Evolutionary conservation across 331 rosid species (phyloP).

Genomic region (Cydonia oblonga): DNA sequence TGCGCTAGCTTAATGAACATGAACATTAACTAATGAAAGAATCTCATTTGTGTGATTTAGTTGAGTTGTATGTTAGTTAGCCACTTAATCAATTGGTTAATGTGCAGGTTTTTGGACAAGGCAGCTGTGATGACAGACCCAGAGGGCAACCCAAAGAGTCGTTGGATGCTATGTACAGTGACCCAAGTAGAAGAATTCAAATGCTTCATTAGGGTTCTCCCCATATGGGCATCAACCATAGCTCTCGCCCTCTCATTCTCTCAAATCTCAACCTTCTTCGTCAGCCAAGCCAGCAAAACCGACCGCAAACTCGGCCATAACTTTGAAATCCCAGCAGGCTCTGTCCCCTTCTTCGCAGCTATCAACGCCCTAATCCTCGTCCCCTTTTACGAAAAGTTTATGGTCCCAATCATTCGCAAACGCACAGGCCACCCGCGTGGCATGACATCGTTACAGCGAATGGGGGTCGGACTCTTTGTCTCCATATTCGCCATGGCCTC

Average conservation of each 20-base stretch:
- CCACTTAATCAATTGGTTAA: neutral
- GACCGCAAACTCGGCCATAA: constrained; percentile 23
- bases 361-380: constrained; percentile 34
- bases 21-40: neutral
- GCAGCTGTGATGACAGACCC: constrained; percentile 29
- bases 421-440: constrained; percentile 39
- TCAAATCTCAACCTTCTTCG: constrained; percentile 40
- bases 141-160: constrained; percentile 9
- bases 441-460: constrained; percentile 39
- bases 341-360: constrained; percentile 27
- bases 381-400: constrained; percentile 33
- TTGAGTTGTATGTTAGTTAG: neutral
- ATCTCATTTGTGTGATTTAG: neutral
- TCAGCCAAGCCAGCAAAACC: constrained; percentile 40
- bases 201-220: constrained; percentile 35
- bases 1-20: neutral
- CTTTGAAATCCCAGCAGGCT: constrained; percentile 38
- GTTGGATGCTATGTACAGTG: constrained; percentile 46
- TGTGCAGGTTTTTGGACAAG: constrained; percentile 42
- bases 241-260: constrained; percentile 39
- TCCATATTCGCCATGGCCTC: constrained; percentile 36
- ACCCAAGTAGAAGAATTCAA: constrained; percentile 57
- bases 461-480: constrained; percentile 39
- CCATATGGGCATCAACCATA: constrained; percentile 45
- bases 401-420: constrained; percentile 27